phyloP scores from a whole-genome alignment of 495 filamentous ascomycete genomes.

The Neurospora sublineolata region DNA sequence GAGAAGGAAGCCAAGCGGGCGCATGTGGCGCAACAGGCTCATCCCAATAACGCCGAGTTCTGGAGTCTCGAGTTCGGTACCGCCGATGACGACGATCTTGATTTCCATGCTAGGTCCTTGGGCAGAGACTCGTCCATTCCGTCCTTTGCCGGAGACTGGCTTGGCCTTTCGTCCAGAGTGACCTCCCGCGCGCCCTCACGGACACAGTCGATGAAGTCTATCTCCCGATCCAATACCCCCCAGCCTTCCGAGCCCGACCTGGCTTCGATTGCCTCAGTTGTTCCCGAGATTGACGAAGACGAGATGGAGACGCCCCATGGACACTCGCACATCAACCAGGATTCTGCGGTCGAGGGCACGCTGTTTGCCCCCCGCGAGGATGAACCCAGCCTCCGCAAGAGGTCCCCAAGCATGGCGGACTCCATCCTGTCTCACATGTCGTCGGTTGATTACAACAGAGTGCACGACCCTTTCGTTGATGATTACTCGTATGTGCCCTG shows the following conservation, averaged over 20 bases:
- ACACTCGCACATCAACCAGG: conserved; percentile 33
- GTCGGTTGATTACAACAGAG: conserved; percentile 39
- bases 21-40: conserved; percentile 25
- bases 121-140: conserved; percentile 17
- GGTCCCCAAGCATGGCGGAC: conserved; percentile 49
- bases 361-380: conserved; percentile 62
- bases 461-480: conserved; percentile 55
- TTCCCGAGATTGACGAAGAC: conserved; percentile 19
- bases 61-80: conserved; percentile 80
- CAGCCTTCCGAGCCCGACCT: conserved; percentile 33
- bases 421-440: conserved; percentile 52
- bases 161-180: conserved; percentile 26
- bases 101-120: conserved; percentile 24
- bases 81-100: conserved; percentile 47
- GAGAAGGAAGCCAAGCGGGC: conserved; percentile 45
- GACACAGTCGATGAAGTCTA: conserved; percentile 31
- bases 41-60: conserved; percentile 38
- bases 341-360: conserved; percentile 56
- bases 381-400: conserved; percentile 39
- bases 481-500: conserved; percentile 85
- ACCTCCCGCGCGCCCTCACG: conserved; percentile 36
- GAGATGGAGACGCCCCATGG: conserved; percentile 34
- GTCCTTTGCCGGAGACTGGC: conserved; percentile 12
- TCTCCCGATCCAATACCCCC: conserved; percentile 33
- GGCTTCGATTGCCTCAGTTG: conserved; percentile 9